A percentile compares a stretch with the other conserved stretches of the same genome.
Conservation (phyloP, 345 rosid genomes). For the Citrus unshiu region DNA sequence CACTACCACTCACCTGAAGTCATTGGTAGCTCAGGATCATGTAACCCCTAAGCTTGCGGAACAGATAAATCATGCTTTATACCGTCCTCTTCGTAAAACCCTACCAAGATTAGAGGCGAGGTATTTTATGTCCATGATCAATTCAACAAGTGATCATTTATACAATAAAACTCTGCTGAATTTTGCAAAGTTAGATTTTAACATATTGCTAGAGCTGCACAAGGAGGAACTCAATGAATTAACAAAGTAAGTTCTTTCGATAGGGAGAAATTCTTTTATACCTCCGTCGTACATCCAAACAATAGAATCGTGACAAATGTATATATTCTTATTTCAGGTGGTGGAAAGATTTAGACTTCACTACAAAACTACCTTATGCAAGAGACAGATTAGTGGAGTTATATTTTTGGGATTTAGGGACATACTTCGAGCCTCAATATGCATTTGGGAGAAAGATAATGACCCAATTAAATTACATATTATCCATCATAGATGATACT, state of each 20-base stretch:
- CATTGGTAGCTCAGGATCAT: neutral
- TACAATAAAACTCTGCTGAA: neutral
- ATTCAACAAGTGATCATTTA: neutral
- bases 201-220: slow-evolving; percentile 4
- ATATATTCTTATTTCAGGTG: no score
- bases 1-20: slow-evolving; percentile 3
- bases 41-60: neutral
- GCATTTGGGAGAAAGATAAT: no score
- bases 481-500: neutral
- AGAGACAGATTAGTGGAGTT: no score
- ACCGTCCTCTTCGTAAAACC: slow-evolving; percentile 6
- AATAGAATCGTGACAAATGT: no score
- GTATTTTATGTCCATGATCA: slow-evolving; percentile 2
- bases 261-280: no score
- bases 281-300: no score
- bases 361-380: no score
- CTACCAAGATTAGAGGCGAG: slow-evolving; percentile 18
- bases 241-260: slow-evolving; percentile 1
- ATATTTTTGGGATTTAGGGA: no score
- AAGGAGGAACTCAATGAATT: slow-evolving; percentile 13
- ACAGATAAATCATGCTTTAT: neutral
- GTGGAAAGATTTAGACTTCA: no score
- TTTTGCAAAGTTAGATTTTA: slow-evolving; percentile 31
- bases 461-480: no score
- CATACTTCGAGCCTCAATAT: no score